Evolutionary conservation across 257 asterid species (phyloP).

Genomic region (Striga asiatica): DNA sequence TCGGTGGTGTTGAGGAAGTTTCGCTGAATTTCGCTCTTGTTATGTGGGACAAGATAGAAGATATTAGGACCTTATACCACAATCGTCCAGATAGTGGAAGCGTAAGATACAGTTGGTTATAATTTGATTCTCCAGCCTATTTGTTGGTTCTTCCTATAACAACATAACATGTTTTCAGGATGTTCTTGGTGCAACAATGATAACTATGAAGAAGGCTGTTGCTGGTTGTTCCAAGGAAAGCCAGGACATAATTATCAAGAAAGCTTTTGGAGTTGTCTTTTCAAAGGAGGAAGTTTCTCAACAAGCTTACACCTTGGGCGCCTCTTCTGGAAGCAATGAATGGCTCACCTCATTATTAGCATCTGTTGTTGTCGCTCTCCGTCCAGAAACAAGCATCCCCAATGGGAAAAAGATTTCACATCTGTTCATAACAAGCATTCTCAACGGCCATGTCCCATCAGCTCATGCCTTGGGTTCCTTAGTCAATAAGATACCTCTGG

Average conservation of each 20-base stretch:
- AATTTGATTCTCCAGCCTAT: conserved; percentile 6
- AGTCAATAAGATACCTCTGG: conserved; percentile 79
- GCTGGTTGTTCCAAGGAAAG: conserved; percentile 47
- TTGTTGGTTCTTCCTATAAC: conserved; percentile 13
- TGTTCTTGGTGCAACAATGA: conserved; percentile 54
- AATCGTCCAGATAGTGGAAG: conserved; percentile 30
- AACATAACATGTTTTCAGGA: conserved; percentile 30
- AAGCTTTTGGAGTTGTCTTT: conserved; percentile 39
- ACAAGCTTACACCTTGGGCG: conserved; percentile 18
- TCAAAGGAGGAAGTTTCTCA: conserved; percentile 28
- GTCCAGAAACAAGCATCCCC: conserved; percentile 58
- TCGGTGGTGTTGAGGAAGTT: conserved; percentile 63
- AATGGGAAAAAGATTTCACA: conserved; percentile 42
- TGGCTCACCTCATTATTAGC: conserved; percentile 65
- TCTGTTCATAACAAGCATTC: conserved; percentile 41
- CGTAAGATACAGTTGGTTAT: conserved; percentile 19
- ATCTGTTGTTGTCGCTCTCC: conserved; percentile 66
- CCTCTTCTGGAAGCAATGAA: conserved; percentile 37
- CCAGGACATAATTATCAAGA: conserved; percentile 55
- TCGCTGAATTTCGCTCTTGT: conserved; percentile 43
- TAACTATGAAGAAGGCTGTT: conserved; percentile 71
- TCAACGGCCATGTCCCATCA: conserved; percentile 69
- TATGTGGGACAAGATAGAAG: conserved; percentile 56
- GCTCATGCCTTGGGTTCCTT: conserved; percentile 96
- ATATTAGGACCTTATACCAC: conserved; percentile 22